Evolutionary conservation across 495 filamentous ascomycete species (phyloP).

Genomic region (Aspergillus panamensis): DNA sequence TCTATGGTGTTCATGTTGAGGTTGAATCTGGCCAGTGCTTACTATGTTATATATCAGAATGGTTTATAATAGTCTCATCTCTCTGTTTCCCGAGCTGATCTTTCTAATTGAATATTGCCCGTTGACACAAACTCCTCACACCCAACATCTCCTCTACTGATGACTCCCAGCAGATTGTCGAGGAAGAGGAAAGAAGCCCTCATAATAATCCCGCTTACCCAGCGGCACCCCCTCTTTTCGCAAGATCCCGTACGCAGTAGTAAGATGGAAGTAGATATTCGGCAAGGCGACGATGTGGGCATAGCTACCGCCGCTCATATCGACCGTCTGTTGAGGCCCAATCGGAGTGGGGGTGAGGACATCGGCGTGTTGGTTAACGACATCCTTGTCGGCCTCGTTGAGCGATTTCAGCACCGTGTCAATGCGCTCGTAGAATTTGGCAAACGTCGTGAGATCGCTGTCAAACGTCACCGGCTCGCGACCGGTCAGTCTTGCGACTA

Average conservation of each 20-base stretch:
- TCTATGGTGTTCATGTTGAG: neutral
- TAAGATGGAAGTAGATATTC: slow-evolving; percentile 59
- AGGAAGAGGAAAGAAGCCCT: slow-evolving; percentile 18
- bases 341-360: slow-evolving; percentile 16
- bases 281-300: slow-evolving; percentile 42
- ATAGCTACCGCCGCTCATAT: slow-evolving; percentile 30
- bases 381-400: slow-evolving; percentile 35
- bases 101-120: too few relatives aligned
- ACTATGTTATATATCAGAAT: too few relatives aligned
- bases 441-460: slow-evolving; percentile 36
- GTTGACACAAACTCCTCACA: neutral
- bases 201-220: slow-evolving; percentile 49
- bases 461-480: slow-evolving; percentile 30
- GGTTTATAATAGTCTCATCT: too few relatives aligned
- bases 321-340: slow-evolving; percentile 5
- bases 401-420: slow-evolving; percentile 38
- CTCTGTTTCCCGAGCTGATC: too few relatives aligned
- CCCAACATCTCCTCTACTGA: neutral
- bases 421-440: slow-evolving; percentile 40
- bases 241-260: slow-evolving; percentile 54
- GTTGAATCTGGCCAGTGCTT: neutral
- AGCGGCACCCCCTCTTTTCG: slow-evolving; percentile 53
- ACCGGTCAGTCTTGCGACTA: slow-evolving; percentile 33
- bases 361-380: slow-evolving; percentile 28
- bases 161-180: neutral